Conservation (phyloP, 768 basidiomycete genomes). For the Galerina marginata region DNA sequence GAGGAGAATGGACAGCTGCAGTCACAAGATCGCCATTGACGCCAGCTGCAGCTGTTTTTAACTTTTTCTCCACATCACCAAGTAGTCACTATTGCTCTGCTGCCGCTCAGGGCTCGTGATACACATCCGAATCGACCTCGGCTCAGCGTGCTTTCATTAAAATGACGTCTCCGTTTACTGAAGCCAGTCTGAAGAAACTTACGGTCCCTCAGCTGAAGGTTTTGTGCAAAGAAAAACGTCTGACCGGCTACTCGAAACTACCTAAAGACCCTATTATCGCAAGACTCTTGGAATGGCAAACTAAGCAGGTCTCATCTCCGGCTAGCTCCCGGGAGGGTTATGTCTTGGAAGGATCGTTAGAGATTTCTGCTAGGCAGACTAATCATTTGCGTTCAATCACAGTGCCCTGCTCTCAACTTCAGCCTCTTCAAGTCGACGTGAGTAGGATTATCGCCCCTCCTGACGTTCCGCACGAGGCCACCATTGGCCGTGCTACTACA, state of each 20-base stretch:
- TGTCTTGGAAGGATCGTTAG: background rate
- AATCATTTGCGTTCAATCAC: too few species aligned
- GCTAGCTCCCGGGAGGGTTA: background rate
- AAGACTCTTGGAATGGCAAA: slow-evolving; percentile 37
- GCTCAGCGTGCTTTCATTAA: background rate
- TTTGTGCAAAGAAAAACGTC: slow-evolving; percentile 66
- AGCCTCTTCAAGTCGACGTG: too few species aligned
- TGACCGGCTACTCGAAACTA: slow-evolving; percentile 73
- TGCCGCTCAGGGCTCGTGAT: background rate
- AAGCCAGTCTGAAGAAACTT: slow-evolving; percentile 45
- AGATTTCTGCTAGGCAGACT: too few species aligned
- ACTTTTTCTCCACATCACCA: background rate
- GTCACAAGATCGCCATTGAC: too few species aligned
- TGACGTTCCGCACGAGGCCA: too few species aligned
- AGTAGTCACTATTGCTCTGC: too few species aligned
- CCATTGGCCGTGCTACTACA: too few species aligned
- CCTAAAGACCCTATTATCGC: slow-evolving; percentile 60
- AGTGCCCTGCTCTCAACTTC: too few species aligned
- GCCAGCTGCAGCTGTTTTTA: too few species aligned
- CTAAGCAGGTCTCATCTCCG: background rate
- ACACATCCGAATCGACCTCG: background rate
- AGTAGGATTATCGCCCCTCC: too few species aligned
- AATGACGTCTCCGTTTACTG: slow-evolving; percentile 16
- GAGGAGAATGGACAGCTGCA: too few species aligned
- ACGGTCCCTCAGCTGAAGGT: slow-evolving; percentile 70